Base-by-base conservation (phyloP, 2,329 filamentous ascomycete species). In the Sporothrix protearum region DNA sequence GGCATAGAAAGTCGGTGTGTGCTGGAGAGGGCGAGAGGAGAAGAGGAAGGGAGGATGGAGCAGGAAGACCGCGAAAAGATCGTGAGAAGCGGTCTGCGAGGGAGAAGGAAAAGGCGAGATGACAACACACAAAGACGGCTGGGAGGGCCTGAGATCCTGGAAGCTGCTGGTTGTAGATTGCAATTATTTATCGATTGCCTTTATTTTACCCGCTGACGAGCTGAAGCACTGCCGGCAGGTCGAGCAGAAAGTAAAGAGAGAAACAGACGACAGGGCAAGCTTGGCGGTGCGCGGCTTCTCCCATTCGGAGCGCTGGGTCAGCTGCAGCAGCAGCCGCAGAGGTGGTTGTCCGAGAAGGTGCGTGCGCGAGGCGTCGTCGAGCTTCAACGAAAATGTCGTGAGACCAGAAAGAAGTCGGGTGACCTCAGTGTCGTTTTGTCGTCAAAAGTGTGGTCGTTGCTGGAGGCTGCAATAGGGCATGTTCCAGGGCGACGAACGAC, bases 61-160 rank as follows among this genome's bases (percentile, higher is more conserved):
- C 2, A 28, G 19, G 42, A 28, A 53, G 66, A 28, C 47, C 28
- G 33, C 39, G 49, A 45, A n/a, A 68, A 14, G 33, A n/a, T 51
- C 64, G 61, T 28, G 33, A 30, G 61, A 51, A n/a, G 53, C 53
- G 39, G 53, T 69, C 53, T 80, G 79, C 78, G 76, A 75, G 77
- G 73, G 71, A 69, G 68, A 72, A 74, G 73, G 53, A 16, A 42
- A 22, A 28, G 7, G 49, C 9, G 25, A 14, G 9, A 12, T 22
- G 16, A 36, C 36, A 16, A 22, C 25, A 30, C n/a, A 28, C 39
- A 28, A 61, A 39, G 42, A 45, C 49, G 67, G 51, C 36, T 47
- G 49, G 36, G 66, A 6, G 33, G 33, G 47, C 42, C 51, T 69
- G 67, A 22, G 51, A 51, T 59, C 33, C 51, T 69, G 67, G 33